These are phyloP conservation scores for Diaporthe destruens DNA, from an alignment of 2,329 filamentous ascomycete species.

Conservation along the genomic window DNA sequence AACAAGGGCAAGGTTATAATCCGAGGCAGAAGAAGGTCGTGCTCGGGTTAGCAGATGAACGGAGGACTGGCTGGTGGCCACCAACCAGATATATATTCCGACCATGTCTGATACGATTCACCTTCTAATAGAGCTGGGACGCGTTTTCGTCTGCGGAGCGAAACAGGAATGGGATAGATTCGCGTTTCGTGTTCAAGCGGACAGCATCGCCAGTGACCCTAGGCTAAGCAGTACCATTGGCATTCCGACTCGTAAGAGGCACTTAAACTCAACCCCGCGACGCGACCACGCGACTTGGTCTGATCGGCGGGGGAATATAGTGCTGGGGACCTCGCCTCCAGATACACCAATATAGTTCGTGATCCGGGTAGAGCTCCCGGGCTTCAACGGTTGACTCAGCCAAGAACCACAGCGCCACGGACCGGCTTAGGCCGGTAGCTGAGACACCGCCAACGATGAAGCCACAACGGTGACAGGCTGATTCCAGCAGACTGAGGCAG, in stretches of 20 bases:
- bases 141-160: neutral
- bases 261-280: neutral
- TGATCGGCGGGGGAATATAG: neutral
- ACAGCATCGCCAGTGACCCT: neutral
- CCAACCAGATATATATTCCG: constrained; percentile 25
- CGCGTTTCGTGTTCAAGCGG: constrained; percentile 13
- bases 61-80: constrained; percentile 16
- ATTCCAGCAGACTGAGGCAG: constrained; percentile 17
- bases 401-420: constrained; percentile 23
- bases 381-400: constrained; percentile 27
- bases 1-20: neutral
- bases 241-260: constrained; percentile 3
- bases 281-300: neutral
- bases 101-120: neutral
- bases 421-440: constrained; percentile 13
- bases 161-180: constrained; percentile 23
- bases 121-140: neutral
- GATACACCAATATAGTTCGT: neutral
- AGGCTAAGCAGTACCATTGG: neutral
- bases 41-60: constrained; percentile 7
- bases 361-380: neutral
- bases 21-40: constrained; percentile 26
- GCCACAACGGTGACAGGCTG: neutral
- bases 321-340: neutral
- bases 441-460: constrained; percentile 24